Base-by-base conservation (phyloP, 176 grass and related monocot species). In the Chloris gayana region DNA sequence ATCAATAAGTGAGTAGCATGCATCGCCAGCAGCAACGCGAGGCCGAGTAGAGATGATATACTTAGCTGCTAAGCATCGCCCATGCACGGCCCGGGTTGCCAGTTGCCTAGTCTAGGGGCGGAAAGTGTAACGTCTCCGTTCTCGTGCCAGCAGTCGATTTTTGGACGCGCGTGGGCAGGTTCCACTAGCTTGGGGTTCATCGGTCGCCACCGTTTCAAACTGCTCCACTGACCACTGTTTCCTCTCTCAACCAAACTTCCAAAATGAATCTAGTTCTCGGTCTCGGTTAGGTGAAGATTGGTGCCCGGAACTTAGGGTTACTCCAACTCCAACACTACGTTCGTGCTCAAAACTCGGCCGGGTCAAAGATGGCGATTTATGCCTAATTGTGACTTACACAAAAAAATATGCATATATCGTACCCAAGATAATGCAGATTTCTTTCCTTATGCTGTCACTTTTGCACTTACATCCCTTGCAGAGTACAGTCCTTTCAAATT, bases 171-270 rank as follows among this genome's bases (percentile, higher is more conserved):
- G 24, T 44, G 9, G 22, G 30, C 21, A 30, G 13, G 15, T 19
- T 3, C 7, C 14, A 18, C 35, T 6, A 37, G n/a, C 13, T 59
- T 81, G 3, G 25, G 25, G 70, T 60, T 47, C 70, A 0, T 61
- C 72, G 1, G 51, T 10, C 56, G 24, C 32, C 32, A 59, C 33
- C 41, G 57, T 60, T 60, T 60, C 56, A 2, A 87, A 83, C 85
- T 37, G 47, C 58, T 87, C 73, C 85, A 39, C 41, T 50, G 58
- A 61, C 58, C 24, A 29, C 58, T 61, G 56, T 59, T 59, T 26
- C n/a, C 9, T 46, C 11, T 15, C n/a, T 11, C 45, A 10, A 33
- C 2, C 38, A 50, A 3, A 69, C 37, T 25, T 64, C 51, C 50
- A 66, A 72, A 77, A 12, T 24, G 54, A 83, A 73, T 83, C 59